A percentile compares a stretch with the other conserved stretches of the same genome.
Evolutionary conservation across 2,329 filamentous ascomycete species (phyloP).

Genomic region (Botryotinia convoluta): DNA sequence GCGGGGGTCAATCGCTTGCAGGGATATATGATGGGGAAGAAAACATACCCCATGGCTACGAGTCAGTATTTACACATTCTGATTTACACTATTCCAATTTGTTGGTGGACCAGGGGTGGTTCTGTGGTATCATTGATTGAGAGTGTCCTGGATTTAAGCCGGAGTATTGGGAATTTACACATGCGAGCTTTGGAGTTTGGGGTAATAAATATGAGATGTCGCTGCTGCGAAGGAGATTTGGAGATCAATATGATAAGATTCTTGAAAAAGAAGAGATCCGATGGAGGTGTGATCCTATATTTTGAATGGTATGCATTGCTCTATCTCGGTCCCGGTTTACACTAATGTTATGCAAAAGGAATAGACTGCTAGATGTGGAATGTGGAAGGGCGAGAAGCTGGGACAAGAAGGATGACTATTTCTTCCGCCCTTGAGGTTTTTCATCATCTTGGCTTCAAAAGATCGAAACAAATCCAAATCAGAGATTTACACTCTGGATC

Average conservation of each 20-base stretch:
- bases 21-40: neutral
- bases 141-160: neutral
- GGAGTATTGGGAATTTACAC: constrained; percentile 1
- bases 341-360: too few species aligned
- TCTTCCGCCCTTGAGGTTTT: too few species aligned
- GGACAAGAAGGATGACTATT: too few species aligned
- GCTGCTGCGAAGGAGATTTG: neutral
- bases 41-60: neutral
- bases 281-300: neutral
- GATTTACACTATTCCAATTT: neutral
- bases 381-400: neutral
- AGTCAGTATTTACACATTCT: neutral
- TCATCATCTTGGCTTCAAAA: too few species aligned
- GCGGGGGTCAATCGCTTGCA: neutral
- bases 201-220: neutral
- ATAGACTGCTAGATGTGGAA: too few species aligned
- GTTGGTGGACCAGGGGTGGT: neutral
- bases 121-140: neutral
- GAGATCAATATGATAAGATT: neutral
- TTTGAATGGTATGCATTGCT: neutral
- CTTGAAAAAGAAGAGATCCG: neutral
- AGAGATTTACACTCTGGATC: too few species aligned
- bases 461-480: too few species aligned
- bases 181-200: neutral
- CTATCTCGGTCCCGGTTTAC: neutral